Evolutionary conservation across 2,329 filamentous ascomycete species (phyloP).

Genomic region (Tolypocladium nubicola): DNA sequence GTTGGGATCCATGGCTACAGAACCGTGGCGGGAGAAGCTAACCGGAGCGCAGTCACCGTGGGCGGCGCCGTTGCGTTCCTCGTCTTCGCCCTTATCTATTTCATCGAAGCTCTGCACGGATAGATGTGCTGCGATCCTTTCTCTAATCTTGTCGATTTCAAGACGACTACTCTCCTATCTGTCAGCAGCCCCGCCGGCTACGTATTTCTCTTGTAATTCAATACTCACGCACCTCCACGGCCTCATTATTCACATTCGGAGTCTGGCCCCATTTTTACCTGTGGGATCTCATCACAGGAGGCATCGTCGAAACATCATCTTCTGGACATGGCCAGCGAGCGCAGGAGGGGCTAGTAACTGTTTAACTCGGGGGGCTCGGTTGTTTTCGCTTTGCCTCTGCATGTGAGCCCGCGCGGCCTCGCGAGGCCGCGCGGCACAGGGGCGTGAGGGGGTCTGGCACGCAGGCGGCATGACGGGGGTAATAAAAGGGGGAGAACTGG

Average conservation of each 20-base stretch:
- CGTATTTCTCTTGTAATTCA: neutral
- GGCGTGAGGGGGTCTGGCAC: neutral
- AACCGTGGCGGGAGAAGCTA: slow-evolving; percentile 6
- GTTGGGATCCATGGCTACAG: slow-evolving; percentile 24
- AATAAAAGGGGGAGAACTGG: neutral
- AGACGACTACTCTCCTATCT: neutral
- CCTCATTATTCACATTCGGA: neutral
- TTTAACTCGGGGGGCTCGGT: neutral
- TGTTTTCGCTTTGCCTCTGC: neutral
- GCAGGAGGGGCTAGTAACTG: neutral
- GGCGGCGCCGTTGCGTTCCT: slow-evolving; percentile 87
- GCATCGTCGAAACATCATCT: neutral
- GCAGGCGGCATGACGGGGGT: neutral
- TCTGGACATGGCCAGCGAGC: neutral
- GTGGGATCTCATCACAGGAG: neutral
- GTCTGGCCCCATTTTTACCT: neutral
- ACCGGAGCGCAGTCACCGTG: slow-evolving; percentile 61
- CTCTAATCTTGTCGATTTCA: neutral
- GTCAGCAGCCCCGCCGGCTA: neutral
- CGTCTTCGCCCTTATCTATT: slow-evolving; percentile 83
- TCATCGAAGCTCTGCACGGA: slow-evolving; percentile 64
- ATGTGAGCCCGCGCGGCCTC: neutral
- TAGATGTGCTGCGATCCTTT: slow-evolving; percentile 14
- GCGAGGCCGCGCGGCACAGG: neutral
- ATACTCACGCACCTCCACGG: neutral